Conservation (phyloP, 352 stramenopile genomes). For the Blastocystis sp. region DNA sequence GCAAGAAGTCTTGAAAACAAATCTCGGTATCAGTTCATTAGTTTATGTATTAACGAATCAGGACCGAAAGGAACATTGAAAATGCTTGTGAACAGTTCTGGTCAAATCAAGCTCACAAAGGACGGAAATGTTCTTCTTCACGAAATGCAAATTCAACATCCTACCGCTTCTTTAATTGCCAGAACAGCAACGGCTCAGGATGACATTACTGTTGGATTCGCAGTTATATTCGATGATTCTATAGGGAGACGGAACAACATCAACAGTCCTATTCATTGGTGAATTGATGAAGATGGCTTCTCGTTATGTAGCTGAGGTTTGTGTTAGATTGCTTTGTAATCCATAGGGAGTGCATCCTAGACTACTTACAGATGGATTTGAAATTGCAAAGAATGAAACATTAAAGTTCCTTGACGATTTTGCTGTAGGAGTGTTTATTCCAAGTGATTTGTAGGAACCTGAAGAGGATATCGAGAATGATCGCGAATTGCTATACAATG, state of each 20-base stretch:
- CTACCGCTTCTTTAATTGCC: slow-evolving; percentile 92
- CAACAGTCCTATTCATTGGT: slow-evolving; percentile 92
- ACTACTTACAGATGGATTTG: slow-evolving; percentile 76
- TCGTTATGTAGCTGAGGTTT: slow-evolving; percentile 83
- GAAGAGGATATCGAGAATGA: slow-evolving; percentile 78
- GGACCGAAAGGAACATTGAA: slow-evolving; percentile 95
- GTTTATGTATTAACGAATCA: slow-evolving; percentile 63
- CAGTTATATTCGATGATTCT: too few species aligned
- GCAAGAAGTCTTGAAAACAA: slow-evolving; percentile 85
- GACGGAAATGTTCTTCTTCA: slow-evolving; percentile 96
- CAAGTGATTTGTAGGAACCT: slow-evolving; percentile 1
- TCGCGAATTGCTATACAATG: slow-evolving; percentile 83
- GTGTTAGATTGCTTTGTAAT: neutral
- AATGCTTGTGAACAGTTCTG: slow-evolving; percentile 95
- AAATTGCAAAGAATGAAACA: slow-evolving; percentile 86
- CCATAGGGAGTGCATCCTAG: slow-evolving; percentile 53
- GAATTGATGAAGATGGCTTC: slow-evolving; percentile 95
- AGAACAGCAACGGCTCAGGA: slow-evolving; percentile 92
- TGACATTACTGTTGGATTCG: slow-evolving; percentile 73
- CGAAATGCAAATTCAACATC: slow-evolving; percentile 99
- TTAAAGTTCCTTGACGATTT: slow-evolving; percentile 86
- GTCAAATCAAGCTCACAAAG: slow-evolving; percentile 99
- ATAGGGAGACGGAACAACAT: slow-evolving; percentile 91
- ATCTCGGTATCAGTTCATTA: slow-evolving; percentile 72
- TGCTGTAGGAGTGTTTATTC: neutral